Evolutionary conservation across 2,329 filamentous ascomycete genomes (phyloP).

Genomic region (Hirsutella thompsonii): DNA sequence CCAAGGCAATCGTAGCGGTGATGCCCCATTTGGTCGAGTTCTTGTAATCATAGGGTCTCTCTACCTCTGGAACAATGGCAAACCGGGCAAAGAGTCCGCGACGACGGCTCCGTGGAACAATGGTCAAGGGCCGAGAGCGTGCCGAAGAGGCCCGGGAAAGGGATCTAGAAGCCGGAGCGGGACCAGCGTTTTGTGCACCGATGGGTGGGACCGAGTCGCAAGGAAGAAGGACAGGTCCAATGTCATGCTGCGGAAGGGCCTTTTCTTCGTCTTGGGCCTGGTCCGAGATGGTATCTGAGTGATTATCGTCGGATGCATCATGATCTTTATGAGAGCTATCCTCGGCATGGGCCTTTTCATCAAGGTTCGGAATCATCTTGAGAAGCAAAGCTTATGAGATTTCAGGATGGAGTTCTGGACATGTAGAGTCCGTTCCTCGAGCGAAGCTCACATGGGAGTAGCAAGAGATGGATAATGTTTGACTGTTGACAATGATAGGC

Average conservation of each 20-base stretch:
- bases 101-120: constrained; percentile 35
- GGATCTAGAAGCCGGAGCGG: constrained; percentile 3
- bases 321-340: no score
- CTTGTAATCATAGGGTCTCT: constrained; percentile 60
- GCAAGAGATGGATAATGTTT: no score
- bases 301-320: neutral
- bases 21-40: constrained; percentile 73
- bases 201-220: neutral
- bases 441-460: no score
- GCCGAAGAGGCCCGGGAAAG: constrained; percentile 24
- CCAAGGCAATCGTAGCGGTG: constrained; percentile 64
- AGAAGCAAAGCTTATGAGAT: no score
- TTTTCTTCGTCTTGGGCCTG: neutral
- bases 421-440: no score
- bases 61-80: constrained; percentile 65
- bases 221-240: neutral
- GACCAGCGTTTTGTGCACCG: neutral
- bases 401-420: no score
- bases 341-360: no score
- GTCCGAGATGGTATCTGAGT: neutral
- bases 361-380: no score
- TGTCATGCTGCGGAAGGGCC: neutral
- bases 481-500: no score
- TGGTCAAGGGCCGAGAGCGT: constrained; percentile 19
- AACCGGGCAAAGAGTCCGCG: constrained; percentile 63